Percentiles rank a stretch among this genome's conserved stretches.
These are phyloP conservation scores for Leptosphaerulina australis DNA, from an alignment of 2,329 filamentous ascomycete genomes.

Conservation along the genomic window DNA sequence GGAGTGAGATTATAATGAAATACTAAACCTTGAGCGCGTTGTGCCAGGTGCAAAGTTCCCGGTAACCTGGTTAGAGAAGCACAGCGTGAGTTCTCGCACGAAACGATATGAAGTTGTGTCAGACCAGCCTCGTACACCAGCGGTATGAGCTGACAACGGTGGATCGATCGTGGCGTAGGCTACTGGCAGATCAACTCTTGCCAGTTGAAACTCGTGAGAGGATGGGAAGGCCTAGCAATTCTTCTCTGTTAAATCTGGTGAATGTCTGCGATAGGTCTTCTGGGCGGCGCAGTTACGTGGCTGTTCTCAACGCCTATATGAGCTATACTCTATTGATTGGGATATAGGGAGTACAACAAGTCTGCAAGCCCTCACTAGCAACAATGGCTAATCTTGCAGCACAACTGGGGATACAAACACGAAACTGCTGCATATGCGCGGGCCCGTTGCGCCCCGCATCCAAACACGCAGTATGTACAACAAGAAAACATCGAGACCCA, in stretches of 20 bases:
- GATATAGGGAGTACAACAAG: conserved; percentile 17
- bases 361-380: conserved; percentile 7
- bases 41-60: conserved; percentile 21
- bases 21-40: conserved; percentile 29
- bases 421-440: conserved; percentile 22
- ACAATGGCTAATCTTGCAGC: conserved; percentile 31
- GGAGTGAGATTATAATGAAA: conserved; percentile 9
- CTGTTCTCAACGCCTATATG: neutral
- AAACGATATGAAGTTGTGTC: conserved; percentile 25
- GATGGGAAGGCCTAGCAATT: neutral
- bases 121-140: conserved; percentile 10
- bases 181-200: neutral
- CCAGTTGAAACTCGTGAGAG: neutral
- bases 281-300: neutral
- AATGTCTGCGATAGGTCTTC: neutral
- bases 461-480: conserved; percentile 32
- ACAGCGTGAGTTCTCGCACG: conserved; percentile 27
- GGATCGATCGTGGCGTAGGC: conserved; percentile 2
- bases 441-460: conserved; percentile 27
- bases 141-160: conserved; percentile 8
- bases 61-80: conserved; percentile 28
- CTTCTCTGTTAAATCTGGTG: neutral
- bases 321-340: conserved; percentile 9
- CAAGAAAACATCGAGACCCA: conserved; percentile 8
- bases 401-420: conserved; percentile 22